phyloP scores from a whole-genome alignment of 306 rosid species.

The Quercus robur region DNA sequence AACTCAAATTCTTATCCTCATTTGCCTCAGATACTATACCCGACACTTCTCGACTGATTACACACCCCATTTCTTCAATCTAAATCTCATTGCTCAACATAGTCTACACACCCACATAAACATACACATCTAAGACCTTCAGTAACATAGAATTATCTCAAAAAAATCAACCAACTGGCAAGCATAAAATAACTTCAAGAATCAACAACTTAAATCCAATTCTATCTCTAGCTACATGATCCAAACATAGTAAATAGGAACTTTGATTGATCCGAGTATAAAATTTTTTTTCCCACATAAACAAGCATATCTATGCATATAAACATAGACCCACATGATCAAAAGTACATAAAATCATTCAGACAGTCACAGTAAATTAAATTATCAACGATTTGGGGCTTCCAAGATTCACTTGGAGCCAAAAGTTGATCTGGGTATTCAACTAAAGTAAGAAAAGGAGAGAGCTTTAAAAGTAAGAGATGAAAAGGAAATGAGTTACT shows the following conservation, averaged over 20 bases:
- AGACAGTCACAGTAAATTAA: background rate
- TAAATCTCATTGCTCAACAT: slow-evolving; percentile 53
- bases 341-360: background rate
- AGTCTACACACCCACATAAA: background rate
- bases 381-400: slow-evolving; percentile 7
- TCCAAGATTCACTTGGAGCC: slow-evolving; percentile 1
- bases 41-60: slow-evolving; percentile 64
- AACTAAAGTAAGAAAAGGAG: background rate
- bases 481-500: background rate
- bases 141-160: slow-evolving; percentile 21
- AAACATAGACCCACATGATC: background rate
- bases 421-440: slow-evolving; percentile 26
- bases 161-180: slow-evolving; percentile 18
- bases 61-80: slow-evolving; percentile 85
- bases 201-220: background rate
- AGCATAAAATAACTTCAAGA: background rate
- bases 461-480: background rate
- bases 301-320: background rate
- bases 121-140: slow-evolving; percentile 3
- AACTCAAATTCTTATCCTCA: slow-evolving; percentile 48
- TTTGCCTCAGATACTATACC: slow-evolving; percentile 47
- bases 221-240: slow-evolving; percentile 4
- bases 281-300: background rate
- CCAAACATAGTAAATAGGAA: background rate
- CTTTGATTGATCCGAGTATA: background rate